Base-by-base conservation (phyloP, 2,329 filamentous ascomycete genomes). In the Clarireedia hainanense region DNA sequence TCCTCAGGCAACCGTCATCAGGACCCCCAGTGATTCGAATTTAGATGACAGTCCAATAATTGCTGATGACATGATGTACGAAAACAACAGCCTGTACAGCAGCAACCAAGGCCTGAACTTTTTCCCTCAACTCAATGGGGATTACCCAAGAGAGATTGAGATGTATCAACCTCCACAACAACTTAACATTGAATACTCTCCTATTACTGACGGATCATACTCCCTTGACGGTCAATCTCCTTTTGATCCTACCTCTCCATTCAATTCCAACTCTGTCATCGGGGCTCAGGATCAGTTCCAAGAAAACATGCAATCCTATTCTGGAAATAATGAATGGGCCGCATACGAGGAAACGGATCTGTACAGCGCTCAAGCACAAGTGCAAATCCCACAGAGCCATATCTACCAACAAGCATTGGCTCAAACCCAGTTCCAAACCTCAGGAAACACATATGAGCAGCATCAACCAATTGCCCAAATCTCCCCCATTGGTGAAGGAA, bases 401-500 rank as follows among this genome's bases (percentile, higher is more conserved):
- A 63, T 76, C 42, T 73, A 70, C 64, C 72, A 71, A 34, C 71
- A 71, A n/a, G 51, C 48, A 14, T 48, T 64, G 26, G 57, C 51
- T 14, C 47, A 68, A 64, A 55, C 39, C 37, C 9, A 57, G 56
- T 67, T 63, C 61, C 62, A 62, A 57, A 61, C 61, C 66, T 57
- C 63, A 64, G 34, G 69, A 72, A 34, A 61, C 47, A 56, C 60
- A n/a, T 63, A 61, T 45, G 56, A 47, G 26, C 3, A 17, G 36
- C 36, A 39, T 10, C 61, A 66, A 39, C 63, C 71, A 6, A 67
- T 70, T 37, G 72, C 76, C 26, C 84, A 88, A 58, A 79, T 89
- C 59, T 90, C 86, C 3, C 85, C 86, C 7, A 76, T 77, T 53
- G 86, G 84, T 5, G 85, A 89, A 64, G 78, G 80, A 37, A 84